Evolutionary conservation across 768 basidiomycete genomes (phyloP), one percentile per base, ranked within the genome.

Genomic region (Podaxis carcinomalis): DNA sequence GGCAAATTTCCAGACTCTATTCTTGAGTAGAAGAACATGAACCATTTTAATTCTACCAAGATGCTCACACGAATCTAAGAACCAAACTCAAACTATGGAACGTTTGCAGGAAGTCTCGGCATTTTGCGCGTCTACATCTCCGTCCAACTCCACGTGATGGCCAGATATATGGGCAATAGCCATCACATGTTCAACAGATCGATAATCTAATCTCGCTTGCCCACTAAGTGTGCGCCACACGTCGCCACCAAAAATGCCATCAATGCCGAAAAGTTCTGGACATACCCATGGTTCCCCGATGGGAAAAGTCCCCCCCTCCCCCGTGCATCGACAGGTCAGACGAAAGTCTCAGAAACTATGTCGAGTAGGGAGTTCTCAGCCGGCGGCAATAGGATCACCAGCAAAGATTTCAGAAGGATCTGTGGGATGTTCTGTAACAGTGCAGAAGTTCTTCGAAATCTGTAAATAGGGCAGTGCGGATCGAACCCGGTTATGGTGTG

Each of bases 311-410:
- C 21, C 3, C 19, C 7, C n/a, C 5, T n/a, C 19, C 7, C n/a
- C 9, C 6, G 42, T 5, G 21, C 47, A 10, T 23, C 4, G 25
- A 49, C 11, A 5, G 40, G 23, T 25, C 21, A 25, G 47, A 13
- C 25, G 23, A 49, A 13, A 2, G 10, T 27, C 23, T 21, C 9
- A 49, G 2, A 9, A 6, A 25, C 47, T 21, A 49, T 19, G 47
- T 23, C 47, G 5, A 49, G 25, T 21, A 44, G 16, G 7, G 42
- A 7, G 16, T 44, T 44, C 42, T 44, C 42, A 44, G 16, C 42
- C 51, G 51, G 51, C 51, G 51, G 51, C n/a, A n/a, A 32, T 52
- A 52, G 32, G 27, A 52, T 52, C 51, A 52, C n/a, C 16, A 32
- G n/a, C 51, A 28, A 51, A 23, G 28, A 49, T 19, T 50, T n/a